Evolutionary conservation across 78 protist species (phyloP).

Genomic region (Planoprotostelium fungivorum): DNA sequence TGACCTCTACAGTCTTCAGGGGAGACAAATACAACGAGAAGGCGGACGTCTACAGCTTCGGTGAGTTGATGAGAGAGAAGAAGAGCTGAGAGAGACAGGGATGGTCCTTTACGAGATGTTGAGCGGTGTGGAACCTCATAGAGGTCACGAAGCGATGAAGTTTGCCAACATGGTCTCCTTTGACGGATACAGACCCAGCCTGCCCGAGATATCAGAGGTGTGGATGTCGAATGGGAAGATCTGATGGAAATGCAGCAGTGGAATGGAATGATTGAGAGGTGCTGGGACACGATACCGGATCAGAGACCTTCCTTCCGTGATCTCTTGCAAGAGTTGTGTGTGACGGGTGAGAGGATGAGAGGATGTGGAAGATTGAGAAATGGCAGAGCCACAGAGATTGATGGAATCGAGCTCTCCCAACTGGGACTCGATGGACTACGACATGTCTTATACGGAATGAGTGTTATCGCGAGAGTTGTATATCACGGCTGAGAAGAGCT

Average conservation of each 20-base stretch:
- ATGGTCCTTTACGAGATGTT: background rate
- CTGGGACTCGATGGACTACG: background rate
- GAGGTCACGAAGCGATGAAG: background rate
- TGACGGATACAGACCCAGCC: background rate
- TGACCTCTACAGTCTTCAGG: slow-evolving; percentile 17
- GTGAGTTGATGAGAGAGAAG: slow-evolving; percentile 34
- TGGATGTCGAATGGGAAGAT: background rate
- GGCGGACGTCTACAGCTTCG: slow-evolving; percentile 54
- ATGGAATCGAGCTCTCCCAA: background rate
- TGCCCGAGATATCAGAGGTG: background rate
- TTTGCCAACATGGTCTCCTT: background rate
- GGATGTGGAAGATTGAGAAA: background rate
- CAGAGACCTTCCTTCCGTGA: slow-evolving; percentile 30
- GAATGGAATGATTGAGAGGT: slow-evolving; percentile 29
- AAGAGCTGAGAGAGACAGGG: too few species aligned
- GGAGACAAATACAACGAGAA: slow-evolving; percentile 53
- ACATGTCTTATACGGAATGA: background rate
- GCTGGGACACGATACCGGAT: slow-evolving; percentile 51
- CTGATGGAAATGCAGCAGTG: slow-evolving; percentile 6
- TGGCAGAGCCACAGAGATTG: background rate
- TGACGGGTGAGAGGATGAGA: too few species aligned
- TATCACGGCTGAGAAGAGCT: background rate
- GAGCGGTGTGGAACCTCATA: background rate
- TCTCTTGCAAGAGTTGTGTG: background rate
- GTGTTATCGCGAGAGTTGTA: background rate